Conservation (phyloP, 345 rosid genomes). For the Boechera stricta region DNA sequence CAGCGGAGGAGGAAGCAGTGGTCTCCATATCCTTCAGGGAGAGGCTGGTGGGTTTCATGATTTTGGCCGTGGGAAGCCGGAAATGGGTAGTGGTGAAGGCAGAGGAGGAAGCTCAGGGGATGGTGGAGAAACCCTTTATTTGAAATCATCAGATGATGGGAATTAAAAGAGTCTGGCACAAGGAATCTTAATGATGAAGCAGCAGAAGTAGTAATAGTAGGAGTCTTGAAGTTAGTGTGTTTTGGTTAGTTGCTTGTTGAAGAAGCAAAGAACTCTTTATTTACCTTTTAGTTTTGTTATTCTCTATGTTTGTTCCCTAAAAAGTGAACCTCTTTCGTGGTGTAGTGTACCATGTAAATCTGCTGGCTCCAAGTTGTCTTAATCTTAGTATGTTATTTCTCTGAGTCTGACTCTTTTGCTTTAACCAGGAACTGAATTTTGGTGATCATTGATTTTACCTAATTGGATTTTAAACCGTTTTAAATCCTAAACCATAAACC, state of each 20-base stretch:
- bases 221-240: conserved; percentile 39
- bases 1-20: conserved; percentile 71
- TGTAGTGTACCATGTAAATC: conserved; percentile 44
- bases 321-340: conserved; percentile 42
- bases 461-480: neutral
- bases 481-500: too few relatives aligned
- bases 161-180: conserved; percentile 54
- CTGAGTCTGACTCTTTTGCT: conserved; percentile 19
- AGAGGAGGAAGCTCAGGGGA: conserved; percentile 85
- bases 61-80: conserved; percentile 85
- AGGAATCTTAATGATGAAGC: conserved; percentile 31
- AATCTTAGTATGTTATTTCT: conserved; percentile 39
- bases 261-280: conserved; percentile 36
- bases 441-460: neutral
- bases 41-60: conserved; percentile 71
- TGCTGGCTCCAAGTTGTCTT: conserved; percentile 41
- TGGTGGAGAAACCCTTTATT: conserved; percentile 90
- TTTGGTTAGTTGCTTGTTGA: conserved; percentile 37
- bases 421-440: neutral
- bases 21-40: conserved; percentile 52
- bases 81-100: conserved; percentile 76
- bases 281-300: conserved; percentile 19
- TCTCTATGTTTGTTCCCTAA: conserved; percentile 36
- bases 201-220: conserved; percentile 33
- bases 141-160: conserved; percentile 80